These are phyloP conservation scores for Neckera pumila DNA, from an alignment of 225 moss, liverwort and hornwort species.

Conservation along the genomic window DNA sequence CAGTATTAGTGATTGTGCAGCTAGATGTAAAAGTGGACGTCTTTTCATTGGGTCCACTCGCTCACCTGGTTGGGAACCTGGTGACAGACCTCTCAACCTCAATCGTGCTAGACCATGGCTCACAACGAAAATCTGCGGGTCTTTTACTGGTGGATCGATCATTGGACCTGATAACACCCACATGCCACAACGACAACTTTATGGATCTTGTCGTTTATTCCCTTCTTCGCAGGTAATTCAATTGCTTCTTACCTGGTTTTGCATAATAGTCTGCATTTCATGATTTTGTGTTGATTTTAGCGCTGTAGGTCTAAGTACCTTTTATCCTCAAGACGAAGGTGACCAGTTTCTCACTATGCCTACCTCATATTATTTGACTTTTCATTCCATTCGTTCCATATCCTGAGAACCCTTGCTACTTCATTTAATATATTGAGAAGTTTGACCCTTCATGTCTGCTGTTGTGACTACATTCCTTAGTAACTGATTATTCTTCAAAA, in stretches of 20 bases:
- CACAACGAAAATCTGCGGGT: slow-evolving; percentile 65
- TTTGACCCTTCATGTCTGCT: not conserved
- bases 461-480: not conserved
- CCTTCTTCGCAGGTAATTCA: slow-evolving; percentile 50
- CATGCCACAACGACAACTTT: slow-evolving; percentile 71
- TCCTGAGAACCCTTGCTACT: not conserved
- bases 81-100: slow-evolving; percentile 80
- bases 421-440: not conserved
- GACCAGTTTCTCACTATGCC: not conserved
- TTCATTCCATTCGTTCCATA: not conserved
- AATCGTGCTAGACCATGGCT: slow-evolving; percentile 49
- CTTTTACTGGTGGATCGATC: slow-evolving; percentile 78
- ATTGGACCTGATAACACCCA: slow-evolving; percentile 74
- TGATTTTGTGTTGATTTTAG: not conserved
- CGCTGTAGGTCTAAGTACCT: not conserved
- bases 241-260: not conserved
- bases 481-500: not conserved
- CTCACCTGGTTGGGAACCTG: slow-evolving; percentile 76
- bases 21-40: slow-evolving; percentile 87
- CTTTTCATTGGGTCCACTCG: slow-evolving; percentile 81
- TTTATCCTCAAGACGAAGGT: not conserved
- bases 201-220: slow-evolving; percentile 67
- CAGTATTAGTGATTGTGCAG: slow-evolving; percentile 40
- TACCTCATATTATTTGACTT: not conserved
- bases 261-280: not conserved